phyloP scores from a whole-genome alignment of 352 stramenopile species.

The Pythium periplocum region DNA sequence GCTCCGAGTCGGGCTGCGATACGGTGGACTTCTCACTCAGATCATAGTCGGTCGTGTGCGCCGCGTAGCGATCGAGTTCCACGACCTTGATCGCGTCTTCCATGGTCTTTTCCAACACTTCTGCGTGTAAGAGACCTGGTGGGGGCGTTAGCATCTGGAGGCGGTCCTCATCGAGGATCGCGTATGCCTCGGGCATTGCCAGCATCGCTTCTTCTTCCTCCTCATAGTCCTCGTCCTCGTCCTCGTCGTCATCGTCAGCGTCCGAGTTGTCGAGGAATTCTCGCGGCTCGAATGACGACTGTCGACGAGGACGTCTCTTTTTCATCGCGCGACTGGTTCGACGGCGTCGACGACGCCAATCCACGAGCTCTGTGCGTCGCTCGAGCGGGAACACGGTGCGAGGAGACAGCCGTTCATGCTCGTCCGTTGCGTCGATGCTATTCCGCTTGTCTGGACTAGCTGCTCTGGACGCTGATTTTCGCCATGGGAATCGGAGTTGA shows the following conservation, averaged over 20 bases:
- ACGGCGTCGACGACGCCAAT: background rate
- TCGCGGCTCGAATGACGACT: too few relatives aligned
- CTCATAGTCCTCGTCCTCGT: too few relatives aligned
- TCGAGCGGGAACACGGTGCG: constrained; percentile 1
- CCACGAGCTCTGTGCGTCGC: background rate
- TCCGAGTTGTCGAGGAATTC: too few relatives aligned
- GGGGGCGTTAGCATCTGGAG: too few relatives aligned
- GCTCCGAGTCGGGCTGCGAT: background rate
- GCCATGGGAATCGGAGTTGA: background rate
- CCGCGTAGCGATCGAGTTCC: background rate
- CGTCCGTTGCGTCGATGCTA: background rate
- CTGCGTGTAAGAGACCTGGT: too few relatives aligned
- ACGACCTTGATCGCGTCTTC: background rate
- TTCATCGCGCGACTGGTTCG: background rate
- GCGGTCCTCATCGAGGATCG: too few relatives aligned
- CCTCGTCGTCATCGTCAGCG: too few relatives aligned
- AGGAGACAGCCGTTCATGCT: background rate
- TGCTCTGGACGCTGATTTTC: background rate
- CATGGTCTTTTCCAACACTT: background rate
- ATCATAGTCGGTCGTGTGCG: background rate
- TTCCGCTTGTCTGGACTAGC: background rate
- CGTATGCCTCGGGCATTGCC: too few relatives aligned
- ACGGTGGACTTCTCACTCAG: too few relatives aligned
- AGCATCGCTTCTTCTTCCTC: too few relatives aligned
- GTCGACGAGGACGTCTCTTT: too few relatives aligned